A percentile compares a stretch with the other conserved stretches of the same genome.
Conservation (phyloP, 805 yeast genomes). For the Yarrowia sp. region DNA sequence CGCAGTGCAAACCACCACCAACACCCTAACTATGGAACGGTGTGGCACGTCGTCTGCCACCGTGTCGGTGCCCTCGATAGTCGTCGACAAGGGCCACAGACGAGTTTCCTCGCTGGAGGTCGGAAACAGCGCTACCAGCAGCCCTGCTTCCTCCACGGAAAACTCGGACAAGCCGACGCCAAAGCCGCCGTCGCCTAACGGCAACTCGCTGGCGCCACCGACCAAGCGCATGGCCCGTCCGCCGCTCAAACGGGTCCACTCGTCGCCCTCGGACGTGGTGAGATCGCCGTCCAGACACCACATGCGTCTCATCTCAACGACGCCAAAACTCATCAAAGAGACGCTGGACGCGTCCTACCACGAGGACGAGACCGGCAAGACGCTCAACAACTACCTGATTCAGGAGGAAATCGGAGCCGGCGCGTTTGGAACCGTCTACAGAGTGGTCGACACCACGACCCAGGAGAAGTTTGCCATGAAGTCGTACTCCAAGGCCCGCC, state of each 20-base stretch:
- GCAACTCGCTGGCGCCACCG: background rate
- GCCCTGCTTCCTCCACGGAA: too few relatives aligned
- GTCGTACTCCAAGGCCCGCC: constrained; percentile 42
- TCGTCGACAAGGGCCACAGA: constrained; percentile 16
- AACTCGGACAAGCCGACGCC: background rate
- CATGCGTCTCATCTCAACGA: constrained; percentile 38
- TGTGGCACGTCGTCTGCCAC: constrained; percentile 1
- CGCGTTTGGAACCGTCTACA: constrained; percentile 81
- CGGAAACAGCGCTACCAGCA: background rate
- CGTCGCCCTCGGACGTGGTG: constrained; percentile 37
- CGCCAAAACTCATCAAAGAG: constrained; percentile 40
- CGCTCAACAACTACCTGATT: constrained; percentile 55
- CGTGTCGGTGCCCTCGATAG: constrained; percentile 16
- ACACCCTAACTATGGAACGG: constrained; percentile 5
- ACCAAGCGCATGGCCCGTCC: constrained; percentile 19
- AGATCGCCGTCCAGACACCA: constrained; percentile 41
- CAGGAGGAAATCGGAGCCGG: constrained; percentile 83
- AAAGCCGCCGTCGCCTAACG: background rate
- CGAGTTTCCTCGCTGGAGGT: constrained; percentile 5
- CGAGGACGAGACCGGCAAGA: constrained; percentile 36
- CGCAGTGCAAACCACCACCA: constrained; percentile 19
- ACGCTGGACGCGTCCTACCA: constrained; percentile 36
- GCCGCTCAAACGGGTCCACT: constrained; percentile 36
- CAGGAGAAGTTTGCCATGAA: constrained; percentile 44
- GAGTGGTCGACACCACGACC: constrained; percentile 71